These are phyloP conservation scores for Linum lewisii DNA, from an alignment of 345 rosid species.

Conservation along the genomic window DNA sequence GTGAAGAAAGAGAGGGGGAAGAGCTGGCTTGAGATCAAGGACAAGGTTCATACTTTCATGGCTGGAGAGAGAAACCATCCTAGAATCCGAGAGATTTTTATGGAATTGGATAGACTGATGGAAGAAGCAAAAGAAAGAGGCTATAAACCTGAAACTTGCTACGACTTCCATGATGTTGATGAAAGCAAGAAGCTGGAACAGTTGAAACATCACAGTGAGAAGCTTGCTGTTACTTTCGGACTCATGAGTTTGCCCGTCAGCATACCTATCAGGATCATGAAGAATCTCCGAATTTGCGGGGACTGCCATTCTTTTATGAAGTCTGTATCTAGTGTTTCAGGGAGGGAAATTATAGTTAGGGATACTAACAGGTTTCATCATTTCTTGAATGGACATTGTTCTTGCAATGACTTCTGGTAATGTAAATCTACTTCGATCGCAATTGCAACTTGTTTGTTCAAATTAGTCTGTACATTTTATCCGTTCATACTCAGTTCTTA, in stretches of 20 bases:
- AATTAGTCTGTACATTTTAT: too few species aligned
- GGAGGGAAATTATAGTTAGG: constrained; percentile 53
- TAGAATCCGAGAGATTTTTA: constrained; percentile 43
- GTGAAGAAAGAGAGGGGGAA: constrained; percentile 56
- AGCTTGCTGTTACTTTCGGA: constrained; percentile 53
- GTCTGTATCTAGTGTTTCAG: constrained; percentile 38
- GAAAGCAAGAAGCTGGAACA: constrained; percentile 44
- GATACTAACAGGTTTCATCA: constrained; percentile 67
- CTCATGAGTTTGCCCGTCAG: constrained; percentile 35
- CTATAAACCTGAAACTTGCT: constrained; percentile 37
- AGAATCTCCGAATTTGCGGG: constrained; percentile 65
- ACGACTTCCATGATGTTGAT: constrained; percentile 54
- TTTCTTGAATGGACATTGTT: constrained; percentile 49
- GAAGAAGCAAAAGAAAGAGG: constrained; percentile 40
- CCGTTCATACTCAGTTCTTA: too few species aligned
- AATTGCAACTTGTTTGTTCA: too few species aligned
- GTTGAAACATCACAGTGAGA: constrained; percentile 61
- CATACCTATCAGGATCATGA: constrained; percentile 56
- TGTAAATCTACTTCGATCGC: too few species aligned
- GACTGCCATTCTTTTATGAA: constrained; percentile 79
- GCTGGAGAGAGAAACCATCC: constrained; percentile 53
- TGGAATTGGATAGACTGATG: constrained; percentile 34
- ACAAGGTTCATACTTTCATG: constrained; percentile 51
- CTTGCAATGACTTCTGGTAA: constrained; percentile 70
- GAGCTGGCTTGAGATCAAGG: constrained; percentile 77